Evolutionary conservation across 2,329 filamentous ascomycete species (phyloP).

Genomic region (Botrytis squamosa): DNA sequence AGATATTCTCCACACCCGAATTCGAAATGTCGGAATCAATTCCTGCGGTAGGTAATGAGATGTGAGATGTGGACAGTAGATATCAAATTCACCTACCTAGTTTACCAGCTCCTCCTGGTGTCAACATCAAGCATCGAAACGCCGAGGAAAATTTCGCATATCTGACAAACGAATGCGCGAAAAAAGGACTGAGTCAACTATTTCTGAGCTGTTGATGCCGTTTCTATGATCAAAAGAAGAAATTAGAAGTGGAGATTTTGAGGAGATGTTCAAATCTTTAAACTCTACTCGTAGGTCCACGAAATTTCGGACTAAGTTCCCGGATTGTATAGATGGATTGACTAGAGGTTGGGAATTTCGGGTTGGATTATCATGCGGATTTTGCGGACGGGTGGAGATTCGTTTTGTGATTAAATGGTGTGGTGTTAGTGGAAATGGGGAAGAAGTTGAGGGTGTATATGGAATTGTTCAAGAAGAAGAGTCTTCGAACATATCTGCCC

Average conservation of each 20-base stretch:
- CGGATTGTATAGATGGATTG: neutral
- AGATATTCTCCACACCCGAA: neutral
- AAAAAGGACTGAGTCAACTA: neutral
- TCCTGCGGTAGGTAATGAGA: too few species aligned
- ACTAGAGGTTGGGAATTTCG: neutral
- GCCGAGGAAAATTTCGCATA: neutral
- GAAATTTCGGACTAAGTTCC: neutral
- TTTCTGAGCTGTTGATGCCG: neutral
- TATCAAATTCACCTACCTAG: neutral
- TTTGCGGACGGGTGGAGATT: neutral
- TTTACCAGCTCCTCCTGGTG: neutral
- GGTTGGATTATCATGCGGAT: neutral
- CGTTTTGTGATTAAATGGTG: neutral
- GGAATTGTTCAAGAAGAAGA: neutral
- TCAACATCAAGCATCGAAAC: neutral
- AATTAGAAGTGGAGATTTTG: fast-evolving
- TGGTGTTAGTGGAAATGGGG: neutral
- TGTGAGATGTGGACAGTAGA: neutral
- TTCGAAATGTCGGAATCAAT: too few species aligned
- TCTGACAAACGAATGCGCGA: neutral
- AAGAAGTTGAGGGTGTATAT: neutral
- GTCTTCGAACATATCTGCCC: neutral
- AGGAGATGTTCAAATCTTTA: neutral
- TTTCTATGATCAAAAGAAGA: neutral
- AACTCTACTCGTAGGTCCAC: neutral